These are phyloP conservation scores for Leishmania martiniquensis DNA, from an alignment of 208 protist genomes.

Conservation along the genomic window DNA sequence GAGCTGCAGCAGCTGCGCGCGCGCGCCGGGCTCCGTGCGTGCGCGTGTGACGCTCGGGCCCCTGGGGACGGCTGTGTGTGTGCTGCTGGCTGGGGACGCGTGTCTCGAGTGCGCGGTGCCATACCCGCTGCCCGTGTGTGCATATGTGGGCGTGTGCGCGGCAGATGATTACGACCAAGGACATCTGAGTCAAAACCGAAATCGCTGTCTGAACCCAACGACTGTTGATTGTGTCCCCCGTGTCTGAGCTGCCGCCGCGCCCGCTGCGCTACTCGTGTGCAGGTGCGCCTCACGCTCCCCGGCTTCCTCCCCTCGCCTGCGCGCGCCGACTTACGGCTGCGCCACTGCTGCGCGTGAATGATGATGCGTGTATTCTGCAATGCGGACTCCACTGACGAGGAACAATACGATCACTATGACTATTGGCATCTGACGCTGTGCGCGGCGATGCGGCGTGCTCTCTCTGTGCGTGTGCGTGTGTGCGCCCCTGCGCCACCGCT, in stretches of 20 bases:
- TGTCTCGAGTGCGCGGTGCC: not conserved
- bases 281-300: not conserved
- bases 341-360: constrained; percentile 12
- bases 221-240: constrained; percentile 40
- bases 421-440: constrained; percentile 36
- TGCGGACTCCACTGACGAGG: constrained; percentile 25
- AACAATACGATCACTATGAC: constrained; percentile 38
- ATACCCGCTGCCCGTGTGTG: not conserved
- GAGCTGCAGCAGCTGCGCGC: constrained; percentile 10
- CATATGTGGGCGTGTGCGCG: not conserved
- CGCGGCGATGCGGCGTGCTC: not conserved
- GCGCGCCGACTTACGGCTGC: not conserved
- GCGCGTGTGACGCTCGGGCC: no score
- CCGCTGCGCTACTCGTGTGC: not conserved
- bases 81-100: no score
- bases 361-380: constrained; percentile 39
- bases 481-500: not conserved
- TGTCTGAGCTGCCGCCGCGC: constrained; percentile 29
- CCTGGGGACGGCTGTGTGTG: no score
- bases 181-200: constrained; percentile 36
- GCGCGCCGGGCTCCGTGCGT: not conserved
- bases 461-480: not conserved
- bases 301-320: not conserved
- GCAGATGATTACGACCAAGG: constrained; percentile 37
- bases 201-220: constrained; percentile 17